phyloP scores from a whole-genome alignment of 2,329 filamentous ascomycete species.

The Penicillium paneum region DNA sequence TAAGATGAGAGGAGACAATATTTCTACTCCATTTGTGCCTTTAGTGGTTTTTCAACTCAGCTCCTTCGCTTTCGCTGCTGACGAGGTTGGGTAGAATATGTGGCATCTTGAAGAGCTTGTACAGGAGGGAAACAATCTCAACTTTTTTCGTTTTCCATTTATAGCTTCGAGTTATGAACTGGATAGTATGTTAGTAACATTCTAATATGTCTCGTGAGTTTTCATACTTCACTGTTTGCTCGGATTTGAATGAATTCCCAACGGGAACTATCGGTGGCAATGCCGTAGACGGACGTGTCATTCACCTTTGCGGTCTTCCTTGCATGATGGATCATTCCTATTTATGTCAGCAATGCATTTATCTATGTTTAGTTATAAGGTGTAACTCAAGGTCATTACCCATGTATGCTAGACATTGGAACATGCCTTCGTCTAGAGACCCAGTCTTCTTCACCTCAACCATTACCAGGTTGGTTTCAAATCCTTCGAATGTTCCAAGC shows the following conservation, averaged over 20 bases:
- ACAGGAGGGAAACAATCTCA: background rate
- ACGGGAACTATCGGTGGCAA: background rate
- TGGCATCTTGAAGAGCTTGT: background rate
- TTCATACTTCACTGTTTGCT: background rate
- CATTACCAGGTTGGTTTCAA: background rate
- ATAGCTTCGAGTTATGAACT: background rate
- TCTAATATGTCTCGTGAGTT: background rate
- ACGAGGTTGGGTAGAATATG: background rate
- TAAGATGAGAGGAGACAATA: too few species aligned
- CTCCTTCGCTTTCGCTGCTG: too few species aligned
- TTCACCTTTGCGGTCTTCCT: background rate
- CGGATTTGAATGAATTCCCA: background rate
- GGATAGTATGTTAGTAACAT: background rate
- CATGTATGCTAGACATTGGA: background rate
- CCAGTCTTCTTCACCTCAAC: background rate
- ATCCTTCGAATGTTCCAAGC: background rate
- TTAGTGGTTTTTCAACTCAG: too few species aligned
- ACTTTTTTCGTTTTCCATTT: background rate
- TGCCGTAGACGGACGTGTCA: background rate
- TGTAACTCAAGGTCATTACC: background rate
- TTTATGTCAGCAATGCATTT: background rate
- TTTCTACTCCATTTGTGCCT: too few species aligned
- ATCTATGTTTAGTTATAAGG: background rate
- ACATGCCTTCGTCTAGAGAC: background rate
- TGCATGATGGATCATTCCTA: background rate